These are phyloP conservation scores for Dothideomycetidae sp. DNA, from an alignment of 2,329 filamentous ascomycete species.

Conservation along the genomic window DNA sequence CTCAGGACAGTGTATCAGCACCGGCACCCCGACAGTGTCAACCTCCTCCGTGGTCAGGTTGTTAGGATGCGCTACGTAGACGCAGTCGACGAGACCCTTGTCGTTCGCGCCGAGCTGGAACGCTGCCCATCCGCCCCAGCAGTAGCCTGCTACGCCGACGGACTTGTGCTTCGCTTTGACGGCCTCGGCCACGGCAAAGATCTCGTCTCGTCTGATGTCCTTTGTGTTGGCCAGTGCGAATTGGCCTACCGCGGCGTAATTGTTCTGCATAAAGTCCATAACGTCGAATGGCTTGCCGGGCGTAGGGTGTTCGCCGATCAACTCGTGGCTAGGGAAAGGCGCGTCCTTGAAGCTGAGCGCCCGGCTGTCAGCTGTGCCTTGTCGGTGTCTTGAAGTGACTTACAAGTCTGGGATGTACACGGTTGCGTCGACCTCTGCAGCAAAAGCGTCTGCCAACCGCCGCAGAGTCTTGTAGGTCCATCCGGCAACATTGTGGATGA, in stretches of 20 bases:
- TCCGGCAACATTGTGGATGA: conserved; percentile 24
- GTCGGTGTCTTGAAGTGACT: conserved; percentile 6
- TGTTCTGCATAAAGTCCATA: too few relatives aligned
- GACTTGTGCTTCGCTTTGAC: conserved; percentile 23
- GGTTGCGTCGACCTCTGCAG: conserved; percentile 30
- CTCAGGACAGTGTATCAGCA: conserved; percentile 40
- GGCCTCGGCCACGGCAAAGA: conserved; percentile 25
- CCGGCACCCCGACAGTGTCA: conserved; percentile 31
- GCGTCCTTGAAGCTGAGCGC: too few relatives aligned
- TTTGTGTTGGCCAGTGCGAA: too few relatives aligned
- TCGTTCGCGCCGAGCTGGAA: conserved; percentile 32
- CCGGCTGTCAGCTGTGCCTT: background rate
- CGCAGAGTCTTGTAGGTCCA: conserved; percentile 33
- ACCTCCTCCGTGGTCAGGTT: conserved; percentile 33
- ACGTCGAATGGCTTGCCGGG: too few relatives aligned
- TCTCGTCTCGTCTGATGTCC: conserved; percentile 23
- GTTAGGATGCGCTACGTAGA: conserved; percentile 33
- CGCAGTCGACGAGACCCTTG: conserved; percentile 30
- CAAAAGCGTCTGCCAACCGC: conserved; percentile 34
- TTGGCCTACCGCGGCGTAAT: too few relatives aligned
- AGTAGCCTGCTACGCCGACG: conserved; percentile 35
- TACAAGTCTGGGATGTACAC: conserved; percentile 30
- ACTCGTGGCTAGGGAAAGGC: too few relatives aligned
- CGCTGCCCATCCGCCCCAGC: conserved; percentile 39
- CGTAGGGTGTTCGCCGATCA: too few relatives aligned